Evolutionary conservation across 2,329 filamentous ascomycete genomes (phyloP), one percentile per base, ranked within the genome.

Genomic region (Paraphoma chrysanthemicola): DNA sequence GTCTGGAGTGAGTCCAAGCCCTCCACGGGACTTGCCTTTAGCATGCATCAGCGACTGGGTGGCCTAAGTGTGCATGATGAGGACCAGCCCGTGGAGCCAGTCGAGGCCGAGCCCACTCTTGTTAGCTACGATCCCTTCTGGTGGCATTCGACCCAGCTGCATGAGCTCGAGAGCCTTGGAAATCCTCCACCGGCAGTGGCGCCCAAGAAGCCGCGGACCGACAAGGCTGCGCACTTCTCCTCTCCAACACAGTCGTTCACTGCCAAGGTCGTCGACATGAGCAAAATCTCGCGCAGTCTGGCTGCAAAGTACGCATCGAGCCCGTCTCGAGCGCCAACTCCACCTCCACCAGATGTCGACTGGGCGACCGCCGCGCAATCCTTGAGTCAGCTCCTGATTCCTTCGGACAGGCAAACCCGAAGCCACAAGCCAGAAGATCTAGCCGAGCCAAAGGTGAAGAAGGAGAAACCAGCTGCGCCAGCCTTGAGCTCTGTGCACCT

Each of bases 291-390:
- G 42, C 84, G 88, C 29, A 90, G 83, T 60, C 76, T 88, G 29
- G 90, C 89, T 2, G 83, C 83, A 28, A 66, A 64, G 31, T 67
- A 62, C 17, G 47, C 77, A 36, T 66, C 73, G 29, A 71, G 72
- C 62, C 74, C 75, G 48, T 73, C 80, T 23, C 77, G 76, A 54
- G 77, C 75, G 16, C 82, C 86, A 2, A 86, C 88, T 3, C 89
- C 90, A 0, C 91, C 91, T 8, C 86, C 90, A 1, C 92, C 93
- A 2, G 90, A 93, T 44, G 89, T 98, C 0, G 85, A 91, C 43
- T 98, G 94, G 95, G 86, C 89, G 0, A 85, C 90, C 29, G 93
- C 93, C n/a, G 86, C 91, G 0, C 86, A 92, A 66, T 93, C 96
- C 72, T 80, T 98, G 11, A 91, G 88, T 68, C 93, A 91, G 71